Percentiles rank a stretch among this genome's conserved stretches.
Evolutionary conservation across 768 basidiomycete genomes (phyloP).

Genomic region (Antrodiella citrinella): DNA sequence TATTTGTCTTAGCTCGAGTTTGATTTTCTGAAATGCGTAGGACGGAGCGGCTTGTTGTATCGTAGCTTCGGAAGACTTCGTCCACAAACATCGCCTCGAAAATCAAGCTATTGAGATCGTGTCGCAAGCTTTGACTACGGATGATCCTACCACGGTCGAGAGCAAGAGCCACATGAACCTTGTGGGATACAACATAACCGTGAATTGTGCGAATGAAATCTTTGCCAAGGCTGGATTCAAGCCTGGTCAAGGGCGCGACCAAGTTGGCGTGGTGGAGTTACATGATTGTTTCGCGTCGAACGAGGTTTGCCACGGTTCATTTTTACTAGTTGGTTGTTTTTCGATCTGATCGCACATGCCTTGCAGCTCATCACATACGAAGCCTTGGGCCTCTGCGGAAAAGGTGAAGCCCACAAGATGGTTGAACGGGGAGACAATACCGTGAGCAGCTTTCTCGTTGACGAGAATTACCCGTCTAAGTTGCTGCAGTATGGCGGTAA

Average conservation of each 20-base stretch:
- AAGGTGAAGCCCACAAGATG: conserved; percentile 62
- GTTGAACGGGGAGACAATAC: conserved; percentile 77
- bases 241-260: conserved; percentile 52
- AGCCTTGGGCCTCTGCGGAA: conserved; percentile 63
- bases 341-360: background rate
- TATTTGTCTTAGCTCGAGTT: background rate
- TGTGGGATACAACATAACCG: conserved; percentile 75
- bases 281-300: conserved; percentile 85
- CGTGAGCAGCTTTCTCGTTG: conserved; percentile 28
- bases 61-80: conserved; percentile 73
- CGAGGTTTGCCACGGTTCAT: conserved; percentile 54
- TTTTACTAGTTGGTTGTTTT: background rate
- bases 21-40: conserved; percentile 23
- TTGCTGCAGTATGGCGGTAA: conserved; percentile 80
- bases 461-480: background rate
- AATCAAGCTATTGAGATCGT: conserved; percentile 86
- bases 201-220: conserved; percentile 55
- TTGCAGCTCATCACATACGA: conserved; percentile 71
- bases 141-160: conserved; percentile 57
- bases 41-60: conserved; percentile 74
- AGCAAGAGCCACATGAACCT: conserved; percentile 69
- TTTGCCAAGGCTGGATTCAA: conserved; percentile 66
- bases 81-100: conserved; percentile 61
- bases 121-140: conserved; percentile 57
- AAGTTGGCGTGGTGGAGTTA: conserved; percentile 78